Conservation (phyloP, 148 eudicot genomes). For the Diospyros kaki region DNA sequence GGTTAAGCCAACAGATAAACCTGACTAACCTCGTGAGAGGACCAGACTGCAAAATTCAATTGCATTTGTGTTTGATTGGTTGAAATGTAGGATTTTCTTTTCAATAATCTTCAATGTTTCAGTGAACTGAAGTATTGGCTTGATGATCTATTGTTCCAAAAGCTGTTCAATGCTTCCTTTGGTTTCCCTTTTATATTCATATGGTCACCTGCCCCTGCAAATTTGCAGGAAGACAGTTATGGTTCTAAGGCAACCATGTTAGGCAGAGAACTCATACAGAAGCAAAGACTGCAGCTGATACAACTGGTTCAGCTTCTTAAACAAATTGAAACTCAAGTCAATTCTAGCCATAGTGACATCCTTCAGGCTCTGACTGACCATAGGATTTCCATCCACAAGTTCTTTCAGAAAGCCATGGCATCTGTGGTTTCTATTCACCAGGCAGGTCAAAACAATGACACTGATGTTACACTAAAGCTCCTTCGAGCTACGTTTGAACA, state of each 20-base stretch:
- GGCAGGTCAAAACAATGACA: constrained; percentile 12
- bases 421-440: constrained; percentile 22
- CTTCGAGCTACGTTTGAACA: constrained; percentile 22
- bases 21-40: too few species aligned
- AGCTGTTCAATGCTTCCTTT: not conserved
- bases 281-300: constrained; percentile 27
- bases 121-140: not conserved
- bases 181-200: not conserved
- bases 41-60: too few species aligned
- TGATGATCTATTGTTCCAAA: not conserved
- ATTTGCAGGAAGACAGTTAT: constrained; percentile 28
- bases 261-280: constrained; percentile 35
- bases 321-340: constrained; percentile 31
- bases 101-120: too few species aligned
- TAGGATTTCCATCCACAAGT: constrained; percentile 14
- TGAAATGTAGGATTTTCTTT: too few species aligned
- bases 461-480: constrained; percentile 17
- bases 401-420: constrained; percentile 22
- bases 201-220: constrained; percentile 3
- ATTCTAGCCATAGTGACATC: constrained; percentile 29
- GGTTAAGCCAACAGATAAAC: too few species aligned
- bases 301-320: constrained; percentile 24
- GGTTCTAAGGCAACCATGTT: constrained; percentile 20
- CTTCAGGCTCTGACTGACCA: constrained; percentile 21
- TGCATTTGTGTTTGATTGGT: too few species aligned